These are phyloP conservation scores for Penicillium paneum DNA, from an alignment of 2,329 filamentous ascomycete genomes.

Conservation along the genomic window DNA sequence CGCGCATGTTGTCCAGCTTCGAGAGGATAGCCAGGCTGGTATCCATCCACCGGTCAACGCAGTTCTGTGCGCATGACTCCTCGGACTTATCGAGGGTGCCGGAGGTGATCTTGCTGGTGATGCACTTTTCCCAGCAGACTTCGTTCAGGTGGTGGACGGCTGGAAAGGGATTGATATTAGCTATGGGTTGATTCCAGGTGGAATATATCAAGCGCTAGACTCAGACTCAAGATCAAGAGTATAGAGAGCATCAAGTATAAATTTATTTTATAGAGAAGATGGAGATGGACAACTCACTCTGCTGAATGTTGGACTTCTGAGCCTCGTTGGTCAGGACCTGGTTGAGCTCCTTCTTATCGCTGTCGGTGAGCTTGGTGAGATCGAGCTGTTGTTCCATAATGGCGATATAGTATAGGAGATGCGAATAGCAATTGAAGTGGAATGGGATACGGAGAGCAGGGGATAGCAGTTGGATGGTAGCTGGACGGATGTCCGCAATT, in stretches of 20 bases:
- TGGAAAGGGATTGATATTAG: constrained; percentile 28
- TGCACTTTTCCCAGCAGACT: constrained; percentile 93
- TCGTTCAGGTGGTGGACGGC: constrained; percentile 68
- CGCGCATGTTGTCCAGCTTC: constrained; percentile 68
- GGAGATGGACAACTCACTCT: constrained; percentile 38
- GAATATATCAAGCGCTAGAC: background rate
- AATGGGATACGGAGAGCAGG: background rate
- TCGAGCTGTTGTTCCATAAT: constrained; percentile 53
- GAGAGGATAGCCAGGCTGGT: constrained; percentile 79
- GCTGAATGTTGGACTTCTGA: constrained; percentile 66
- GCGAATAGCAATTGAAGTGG: background rate
- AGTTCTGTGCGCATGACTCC: constrained; percentile 83
- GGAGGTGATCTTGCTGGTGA: constrained; percentile 68
- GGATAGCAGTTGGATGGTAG: background rate
- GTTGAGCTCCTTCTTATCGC: constrained; percentile 83
- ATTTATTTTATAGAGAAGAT: background rate
- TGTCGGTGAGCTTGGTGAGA: constrained; percentile 70
- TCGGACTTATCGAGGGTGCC: constrained; percentile 72
- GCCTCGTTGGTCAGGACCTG: constrained; percentile 80
- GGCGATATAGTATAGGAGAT: background rate
- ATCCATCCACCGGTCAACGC: constrained; percentile 91
- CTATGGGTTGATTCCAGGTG: background rate
- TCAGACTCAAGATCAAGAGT: accelerated
- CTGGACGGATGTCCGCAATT: constrained; percentile 4
- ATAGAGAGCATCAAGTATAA: background rate